Conservation (phyloP, 2,329 filamentous ascomycete genomes). For the Clonostachys byssicola region DNA sequence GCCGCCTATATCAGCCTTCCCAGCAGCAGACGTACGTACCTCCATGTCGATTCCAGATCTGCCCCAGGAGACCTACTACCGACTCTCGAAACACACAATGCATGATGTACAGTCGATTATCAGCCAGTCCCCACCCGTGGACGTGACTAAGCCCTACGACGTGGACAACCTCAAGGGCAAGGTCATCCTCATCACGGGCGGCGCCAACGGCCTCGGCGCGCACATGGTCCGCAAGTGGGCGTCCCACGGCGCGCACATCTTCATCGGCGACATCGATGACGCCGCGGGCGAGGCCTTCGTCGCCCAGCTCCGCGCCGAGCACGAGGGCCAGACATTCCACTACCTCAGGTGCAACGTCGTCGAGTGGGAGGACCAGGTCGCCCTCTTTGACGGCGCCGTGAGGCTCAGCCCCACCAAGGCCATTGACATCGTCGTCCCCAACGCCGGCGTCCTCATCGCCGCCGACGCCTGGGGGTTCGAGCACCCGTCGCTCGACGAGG, state of each 20-base stretch:
- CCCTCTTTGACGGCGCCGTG: constrained; percentile 56
- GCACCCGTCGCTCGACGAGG: constrained; percentile 35
- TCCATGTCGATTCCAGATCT: not conserved
- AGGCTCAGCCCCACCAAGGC: constrained; percentile 47
- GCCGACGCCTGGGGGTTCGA: constrained; percentile 34
- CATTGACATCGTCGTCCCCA: constrained; percentile 62
- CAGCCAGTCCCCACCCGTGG: constrained; percentile 36
- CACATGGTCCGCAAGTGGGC: constrained; percentile 51
- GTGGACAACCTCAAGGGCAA: constrained; percentile 42
- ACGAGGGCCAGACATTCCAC: constrained; percentile 36
- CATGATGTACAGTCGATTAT: constrained; percentile 13
- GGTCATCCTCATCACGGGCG: constrained; percentile 60
- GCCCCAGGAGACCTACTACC: not conserved
- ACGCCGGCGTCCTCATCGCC: constrained; percentile 54
- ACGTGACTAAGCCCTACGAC: constrained; percentile 37
- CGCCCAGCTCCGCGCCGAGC: constrained; percentile 37
- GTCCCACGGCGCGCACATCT: constrained; percentile 49
- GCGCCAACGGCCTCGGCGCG: constrained; percentile 56
- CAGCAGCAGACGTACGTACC: not conserved
- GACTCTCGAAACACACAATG: constrained; percentile 1
- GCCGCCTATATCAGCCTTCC: too few relatives aligned
- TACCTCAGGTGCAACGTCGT: constrained; percentile 63
- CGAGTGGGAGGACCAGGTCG: constrained; percentile 58
- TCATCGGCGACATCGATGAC: constrained; percentile 60
- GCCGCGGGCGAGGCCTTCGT: constrained; percentile 48